Percentiles rank a stretch among this genome's conserved stretches.
These are phyloP conservation scores for Ocimum tenuiflorum DNA, from an alignment of 257 asterid genomes.

Conservation along the genomic window DNA sequence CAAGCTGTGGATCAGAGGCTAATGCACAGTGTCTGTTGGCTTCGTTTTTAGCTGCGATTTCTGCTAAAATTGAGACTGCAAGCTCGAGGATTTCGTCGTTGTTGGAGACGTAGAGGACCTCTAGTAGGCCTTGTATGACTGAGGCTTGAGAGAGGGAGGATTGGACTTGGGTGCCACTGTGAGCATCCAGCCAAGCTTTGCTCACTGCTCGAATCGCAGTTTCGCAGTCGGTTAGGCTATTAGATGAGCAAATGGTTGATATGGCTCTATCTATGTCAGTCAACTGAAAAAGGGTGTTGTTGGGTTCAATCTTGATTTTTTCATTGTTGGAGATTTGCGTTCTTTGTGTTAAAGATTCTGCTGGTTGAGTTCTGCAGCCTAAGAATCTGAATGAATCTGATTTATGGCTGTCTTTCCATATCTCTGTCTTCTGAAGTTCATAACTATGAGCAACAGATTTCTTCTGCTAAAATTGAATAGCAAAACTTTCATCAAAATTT, in stretches of 20 bases:
- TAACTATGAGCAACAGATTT: slow-evolving; percentile 24
- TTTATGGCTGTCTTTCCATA: slow-evolving; percentile 35
- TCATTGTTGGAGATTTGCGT: slow-evolving; percentile 20
- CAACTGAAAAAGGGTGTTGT: slow-evolving; percentile 1
- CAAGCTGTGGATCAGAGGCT: slow-evolving; percentile 62
- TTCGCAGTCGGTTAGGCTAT: slow-evolving; percentile 57
- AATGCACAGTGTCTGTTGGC: slow-evolving; percentile 34
- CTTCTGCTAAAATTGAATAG: slow-evolving; percentile 33
- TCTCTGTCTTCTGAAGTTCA: slow-evolving; percentile 29
- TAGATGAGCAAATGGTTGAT: slow-evolving; percentile 48
- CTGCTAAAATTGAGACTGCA: slow-evolving; percentile 63
- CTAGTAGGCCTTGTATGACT: slow-evolving; percentile 53
- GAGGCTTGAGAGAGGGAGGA: slow-evolving; percentile 36
- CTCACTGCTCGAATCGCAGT: slow-evolving; percentile 48
- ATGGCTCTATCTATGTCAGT: slow-evolving; percentile 34
- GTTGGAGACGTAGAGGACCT: slow-evolving; percentile 47
- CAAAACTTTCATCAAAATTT: not conserved
- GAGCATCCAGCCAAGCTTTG: slow-evolving; percentile 54
- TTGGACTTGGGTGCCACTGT: slow-evolving; percentile 32
- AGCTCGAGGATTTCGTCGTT: slow-evolving; percentile 71
- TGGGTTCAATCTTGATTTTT: slow-evolving; percentile 26
- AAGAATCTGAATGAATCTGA: slow-evolving; percentile 42
- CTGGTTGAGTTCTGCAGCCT: slow-evolving; percentile 45
- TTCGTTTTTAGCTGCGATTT: slow-evolving; percentile 47
- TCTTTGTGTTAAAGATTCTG: slow-evolving; percentile 21